phyloP scores from a whole-genome alignment of 768 basidiomycete species.

The Hericium coralloides region DNA sequence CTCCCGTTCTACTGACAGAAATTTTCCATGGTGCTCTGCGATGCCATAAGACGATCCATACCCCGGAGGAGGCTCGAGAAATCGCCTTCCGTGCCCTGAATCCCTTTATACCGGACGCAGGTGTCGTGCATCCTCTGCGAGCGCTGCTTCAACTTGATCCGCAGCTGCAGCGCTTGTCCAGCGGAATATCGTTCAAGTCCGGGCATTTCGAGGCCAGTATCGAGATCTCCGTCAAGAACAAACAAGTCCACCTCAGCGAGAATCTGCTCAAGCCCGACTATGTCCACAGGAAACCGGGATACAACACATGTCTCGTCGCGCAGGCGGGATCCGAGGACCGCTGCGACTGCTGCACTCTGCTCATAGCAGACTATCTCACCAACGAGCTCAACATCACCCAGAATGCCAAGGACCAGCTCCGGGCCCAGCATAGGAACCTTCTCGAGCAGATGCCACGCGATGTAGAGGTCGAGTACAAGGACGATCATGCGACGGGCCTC shows the following conservation, averaged over 20 bases:
- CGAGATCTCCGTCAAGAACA: not conserved
- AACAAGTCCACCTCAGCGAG: not conserved
- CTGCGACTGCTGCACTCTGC: not conserved
- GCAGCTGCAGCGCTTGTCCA: not conserved
- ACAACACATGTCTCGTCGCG: not conserved
- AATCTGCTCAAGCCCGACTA: not conserved
- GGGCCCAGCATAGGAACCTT: not conserved
- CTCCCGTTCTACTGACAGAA: not conserved
- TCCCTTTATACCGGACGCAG: not conserved
- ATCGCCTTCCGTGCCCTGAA: not conserved
- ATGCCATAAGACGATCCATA: not conserved
- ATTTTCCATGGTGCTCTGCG: not conserved
- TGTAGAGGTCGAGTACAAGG: not conserved
- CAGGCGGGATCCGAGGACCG: not conserved
- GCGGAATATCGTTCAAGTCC: not conserved
- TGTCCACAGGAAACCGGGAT: not conserved
- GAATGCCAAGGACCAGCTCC: not conserved
- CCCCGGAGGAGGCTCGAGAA: not conserved
- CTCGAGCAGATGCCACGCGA: not conserved
- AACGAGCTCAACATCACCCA: not conserved
- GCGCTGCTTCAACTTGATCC: not conserved
- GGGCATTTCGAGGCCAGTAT: not conserved
- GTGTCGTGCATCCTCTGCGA: not conserved
- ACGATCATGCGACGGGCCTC: not conserved
- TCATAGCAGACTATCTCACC: not conserved